Percentiles rank a stretch among this genome's conserved stretches.
Evolutionary conservation across 441 rosid species (phyloP).

Genomic region (Adansonia gregorii): DNA sequence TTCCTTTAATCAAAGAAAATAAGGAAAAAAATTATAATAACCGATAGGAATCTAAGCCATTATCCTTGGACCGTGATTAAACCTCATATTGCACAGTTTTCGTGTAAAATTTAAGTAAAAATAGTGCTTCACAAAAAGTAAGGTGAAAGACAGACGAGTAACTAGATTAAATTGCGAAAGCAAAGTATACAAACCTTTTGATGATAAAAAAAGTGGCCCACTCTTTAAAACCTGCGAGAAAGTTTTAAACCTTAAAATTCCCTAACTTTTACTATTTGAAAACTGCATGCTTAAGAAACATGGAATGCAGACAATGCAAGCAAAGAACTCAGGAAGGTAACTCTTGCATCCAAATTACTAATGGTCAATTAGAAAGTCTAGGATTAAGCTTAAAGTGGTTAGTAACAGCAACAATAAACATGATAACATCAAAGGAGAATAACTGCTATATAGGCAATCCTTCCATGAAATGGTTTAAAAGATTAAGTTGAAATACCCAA

Average conservation of each 20-base stretch:
- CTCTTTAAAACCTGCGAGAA: slow-evolving; percentile 85
- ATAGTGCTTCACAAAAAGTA: not conserved
- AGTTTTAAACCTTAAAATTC: slow-evolving; percentile 17
- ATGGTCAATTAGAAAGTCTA: not conserved
- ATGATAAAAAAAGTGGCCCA: slow-evolving; percentile 88
- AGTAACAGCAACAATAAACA: not conserved
- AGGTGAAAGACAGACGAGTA: slow-evolving; percentile 2
- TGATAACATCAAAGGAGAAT: slow-evolving; percentile 7
- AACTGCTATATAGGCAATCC: slow-evolving; percentile 8
- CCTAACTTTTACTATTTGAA: not conserved
- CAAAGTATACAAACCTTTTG: slow-evolving; percentile 66
- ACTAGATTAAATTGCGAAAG: slow-evolving; percentile 19
- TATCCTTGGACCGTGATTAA: not conserved
- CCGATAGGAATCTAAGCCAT: not conserved
- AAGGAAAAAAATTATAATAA: slow-evolving; percentile 2
- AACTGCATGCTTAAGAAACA: slow-evolving; percentile 8
- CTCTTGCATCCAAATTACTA: not conserved
- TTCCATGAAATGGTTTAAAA: slow-evolving; percentile 20
- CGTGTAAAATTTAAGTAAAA: not conserved
- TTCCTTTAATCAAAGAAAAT: slow-evolving; percentile 54
- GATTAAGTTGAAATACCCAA: not conserved
- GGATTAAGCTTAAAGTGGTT: not conserved
- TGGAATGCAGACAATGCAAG: slow-evolving; percentile 4
- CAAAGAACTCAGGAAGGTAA: slow-evolving; percentile 1
- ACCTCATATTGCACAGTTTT: slow-evolving; percentile 2